Conservation (phyloP, 2,329 filamentous ascomycete genomes). For the Corynespora cassiicola region DNA sequence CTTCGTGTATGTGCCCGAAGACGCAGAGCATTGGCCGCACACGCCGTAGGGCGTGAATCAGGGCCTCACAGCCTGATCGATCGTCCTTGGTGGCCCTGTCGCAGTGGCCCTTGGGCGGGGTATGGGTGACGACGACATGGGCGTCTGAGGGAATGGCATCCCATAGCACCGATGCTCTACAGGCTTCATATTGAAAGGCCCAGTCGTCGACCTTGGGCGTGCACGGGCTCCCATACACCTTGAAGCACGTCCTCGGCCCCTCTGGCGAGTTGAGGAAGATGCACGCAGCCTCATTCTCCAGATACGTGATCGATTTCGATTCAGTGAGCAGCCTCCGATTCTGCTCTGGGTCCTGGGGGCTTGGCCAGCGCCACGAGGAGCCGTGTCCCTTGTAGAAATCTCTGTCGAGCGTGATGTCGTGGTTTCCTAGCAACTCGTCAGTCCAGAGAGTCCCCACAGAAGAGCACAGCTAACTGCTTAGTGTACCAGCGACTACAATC, state of each 20-base stretch:
- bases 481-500: conserved; percentile 70
- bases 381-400: conserved; percentile 65
- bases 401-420: conserved; percentile 75
- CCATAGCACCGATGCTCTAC: conserved; percentile 61
- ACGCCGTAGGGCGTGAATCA: conserved; percentile 64
- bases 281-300: conserved; percentile 63
- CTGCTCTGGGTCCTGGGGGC: conserved; percentile 58
- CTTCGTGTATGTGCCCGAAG: conserved; percentile 76
- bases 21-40: conserved; percentile 70
- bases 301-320: conserved; percentile 66
- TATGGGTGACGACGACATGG: conserved; percentile 75
- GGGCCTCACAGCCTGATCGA: conserved; percentile 64
- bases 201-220: conserved; percentile 64
- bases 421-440: conserved; percentile 65
- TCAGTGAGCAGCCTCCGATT: conserved; percentile 62
- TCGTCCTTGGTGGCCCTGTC: conserved; percentile 52
- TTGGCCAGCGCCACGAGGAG: conserved; percentile 62
- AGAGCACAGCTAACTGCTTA: too few relatives aligned
- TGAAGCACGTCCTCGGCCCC: conserved; percentile 68
- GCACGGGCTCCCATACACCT: conserved; percentile 74
- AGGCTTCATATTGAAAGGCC: conserved; percentile 70
- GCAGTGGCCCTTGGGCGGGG: conserved; percentile 66
- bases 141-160: conserved; percentile 64
- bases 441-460: too few relatives aligned
- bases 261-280: conserved; percentile 61